Evolutionary conservation across 2,329 filamentous ascomycete species (phyloP).

Genomic region (Apiospora pterosperma): DNA sequence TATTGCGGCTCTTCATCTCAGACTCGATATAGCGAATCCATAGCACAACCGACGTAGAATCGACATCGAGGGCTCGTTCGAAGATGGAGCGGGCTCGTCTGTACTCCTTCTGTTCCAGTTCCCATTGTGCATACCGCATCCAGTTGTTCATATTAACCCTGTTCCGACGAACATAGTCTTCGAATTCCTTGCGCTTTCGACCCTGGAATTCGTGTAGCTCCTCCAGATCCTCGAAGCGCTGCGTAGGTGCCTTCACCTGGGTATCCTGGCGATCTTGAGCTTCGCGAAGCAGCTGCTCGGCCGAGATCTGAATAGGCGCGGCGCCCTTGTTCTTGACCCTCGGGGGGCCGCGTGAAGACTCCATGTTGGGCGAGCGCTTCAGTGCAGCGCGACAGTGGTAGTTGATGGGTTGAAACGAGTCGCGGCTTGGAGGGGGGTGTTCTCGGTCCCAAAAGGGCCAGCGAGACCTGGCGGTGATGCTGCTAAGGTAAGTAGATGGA

Average conservation of each 20-base stretch:
- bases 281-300: conserved; percentile 94
- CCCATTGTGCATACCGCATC: conserved; percentile 97
- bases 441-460: background rate
- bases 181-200: conserved; percentile 92
- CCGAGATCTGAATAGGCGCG: conserved; percentile 86
- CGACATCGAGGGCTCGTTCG: conserved; percentile 89
- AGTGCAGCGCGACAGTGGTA: background rate
- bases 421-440: background rate
- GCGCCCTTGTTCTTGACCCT: conserved; percentile 98
- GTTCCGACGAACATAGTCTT: conserved; percentile 96
- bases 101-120: conserved; percentile 97
- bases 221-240: conserved; percentile 93
- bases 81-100: conserved; percentile 88
- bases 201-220: conserved; percentile 98
- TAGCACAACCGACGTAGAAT: conserved; percentile 78
- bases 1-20: conserved; percentile 93
- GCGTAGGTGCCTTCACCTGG: conserved; percentile 82
- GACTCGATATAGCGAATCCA: conserved; percentile 95
- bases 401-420: background rate
- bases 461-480: background rate
- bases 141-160: conserved; percentile 97
- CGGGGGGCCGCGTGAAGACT: conserved; percentile 84
- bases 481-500: background rate
- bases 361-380: conserved; percentile 57
- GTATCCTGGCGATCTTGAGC: conserved; percentile 95